Percentiles rank a stretch among this genome's conserved stretches.
phyloP scores from a whole-genome alignment of 306 rosid species.

The Purshia tridentata region DNA sequence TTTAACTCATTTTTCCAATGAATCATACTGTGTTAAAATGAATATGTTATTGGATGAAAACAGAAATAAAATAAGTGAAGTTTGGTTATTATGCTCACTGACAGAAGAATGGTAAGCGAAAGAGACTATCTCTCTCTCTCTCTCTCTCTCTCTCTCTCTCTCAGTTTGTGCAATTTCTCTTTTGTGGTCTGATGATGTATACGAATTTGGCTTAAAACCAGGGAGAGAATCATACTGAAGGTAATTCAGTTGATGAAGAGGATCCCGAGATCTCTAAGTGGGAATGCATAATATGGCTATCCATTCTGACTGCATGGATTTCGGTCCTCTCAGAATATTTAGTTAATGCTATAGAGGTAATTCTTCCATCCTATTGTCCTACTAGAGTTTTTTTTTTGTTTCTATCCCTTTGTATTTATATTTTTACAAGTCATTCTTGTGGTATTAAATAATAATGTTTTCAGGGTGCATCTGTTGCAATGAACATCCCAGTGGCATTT shows the following conservation, averaged over 20 bases:
- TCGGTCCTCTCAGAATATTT: conserved; percentile 74
- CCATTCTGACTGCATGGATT: conserved; percentile 64
- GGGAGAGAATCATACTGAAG: conserved; percentile 44
- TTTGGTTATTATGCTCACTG: not conserved
- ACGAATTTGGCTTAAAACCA: conserved; percentile 32
- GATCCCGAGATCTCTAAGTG: conserved; percentile 70
- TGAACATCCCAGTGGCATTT: conserved; percentile 58
- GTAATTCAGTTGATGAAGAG: conserved; percentile 42
- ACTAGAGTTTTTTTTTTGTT: not conserved
- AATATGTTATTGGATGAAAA: not conserved
- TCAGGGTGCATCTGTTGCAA: conserved; percentile 64
- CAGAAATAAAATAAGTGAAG: not conserved
- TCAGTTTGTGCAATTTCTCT: not conserved
- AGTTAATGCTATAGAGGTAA: conserved; percentile 76
- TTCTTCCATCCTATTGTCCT: not conserved
- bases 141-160: not conserved
- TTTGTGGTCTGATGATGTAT: conserved; percentile 3
- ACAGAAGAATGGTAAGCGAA: not conserved
- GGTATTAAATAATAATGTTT: conserved; percentile 1
- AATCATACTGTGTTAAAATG: not conserved
- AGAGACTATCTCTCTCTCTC: not conserved
- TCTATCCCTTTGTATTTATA: not conserved
- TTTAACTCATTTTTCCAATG: not conserved
- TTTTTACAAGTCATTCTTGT: not conserved
- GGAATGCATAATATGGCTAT: conserved; percentile 80